Evolutionary conservation across 2,329 filamentous ascomycete species (phyloP), one percentile per base, ranked within the genome.

Genomic region (Xenosphaeropsis pyriputrescens): DNA sequence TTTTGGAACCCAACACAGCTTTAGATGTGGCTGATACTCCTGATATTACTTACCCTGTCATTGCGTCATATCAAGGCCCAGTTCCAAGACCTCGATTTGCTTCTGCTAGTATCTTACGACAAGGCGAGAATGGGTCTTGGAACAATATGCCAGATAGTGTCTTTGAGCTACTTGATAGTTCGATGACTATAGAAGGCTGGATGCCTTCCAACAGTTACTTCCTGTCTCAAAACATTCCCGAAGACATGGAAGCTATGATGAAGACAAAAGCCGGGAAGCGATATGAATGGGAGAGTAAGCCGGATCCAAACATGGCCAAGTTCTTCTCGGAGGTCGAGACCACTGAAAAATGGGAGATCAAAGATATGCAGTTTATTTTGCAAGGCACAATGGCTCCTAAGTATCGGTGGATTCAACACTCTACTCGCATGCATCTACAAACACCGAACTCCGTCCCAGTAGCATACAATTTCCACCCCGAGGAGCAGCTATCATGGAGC

Each of bases 341-440:
- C 7, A 67, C 64, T 36, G 53, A 59, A 22, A 54, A 55, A 14
- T 65, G 68, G 59, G 70, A 75, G 45, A 50, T 61, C 62, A 42
- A 52, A 19, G 61, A 59, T 2, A 49, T 43, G 14, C 52, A 51
- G 11, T 36, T 59, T 11, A 49, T 64, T 36, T 45, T 49, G 16
- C 46, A 50, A 9, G 53, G 48, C n/a, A 53, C 48, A 6, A 48
- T 61, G 9, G 54, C 49, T 11, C 59, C 61, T 0, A 50, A 57
- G 2, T 56, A 59, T 35, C 50, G 55, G 14, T 67, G 59, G 41
- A 56, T 68, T 35, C 57, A 60, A 34, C 47, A 64, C 22, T 36
- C 35, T 26, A 26, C 37, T 8, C 39, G 45, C 17, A 33, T 40
- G 12, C 36, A 43, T n/a, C 40, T 56, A 12, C 52, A 57, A 33